These are phyloP conservation scores for Syzygium aqueum DNA, from an alignment of 345 rosid genomes.

Conservation along the genomic window DNA sequence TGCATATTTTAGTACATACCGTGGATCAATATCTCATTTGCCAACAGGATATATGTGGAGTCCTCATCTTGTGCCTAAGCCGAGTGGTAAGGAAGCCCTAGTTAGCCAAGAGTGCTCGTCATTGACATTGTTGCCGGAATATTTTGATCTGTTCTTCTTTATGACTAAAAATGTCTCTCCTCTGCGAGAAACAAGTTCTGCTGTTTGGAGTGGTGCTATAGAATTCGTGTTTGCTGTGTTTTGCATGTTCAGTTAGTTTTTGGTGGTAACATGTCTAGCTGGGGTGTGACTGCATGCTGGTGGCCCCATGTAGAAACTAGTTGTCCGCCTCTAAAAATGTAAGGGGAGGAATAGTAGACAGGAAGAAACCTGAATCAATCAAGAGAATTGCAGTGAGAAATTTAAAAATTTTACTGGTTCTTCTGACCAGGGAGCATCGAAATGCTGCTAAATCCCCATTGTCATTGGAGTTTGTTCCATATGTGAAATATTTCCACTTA, in stretches of 20 bases:
- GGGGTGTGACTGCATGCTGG: neutral
- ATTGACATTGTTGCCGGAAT: neutral
- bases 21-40: slow-evolving; percentile 90
- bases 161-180: neutral
- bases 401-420: neutral
- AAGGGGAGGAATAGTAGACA: neutral
- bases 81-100: slow-evolving; percentile 49
- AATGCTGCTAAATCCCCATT: neutral
- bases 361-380: neutral
- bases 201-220: neutral
- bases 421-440: neutral
- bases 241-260: neutral
- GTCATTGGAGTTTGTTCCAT: neutral
- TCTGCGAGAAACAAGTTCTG: neutral
- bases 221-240: neutral
- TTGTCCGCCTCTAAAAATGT: neutral
- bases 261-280: neutral
- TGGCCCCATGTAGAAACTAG: neutral
- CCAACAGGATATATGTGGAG: slow-evolving; percentile 99
- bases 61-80: slow-evolving; percentile 93
- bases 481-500: neutral
- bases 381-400: neutral
- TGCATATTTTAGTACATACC: slow-evolving; percentile 91
- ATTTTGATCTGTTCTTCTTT: neutral
- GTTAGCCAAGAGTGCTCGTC: neutral